Evolutionary conservation across 2,329 filamentous ascomycete species (phyloP), one percentile per base, ranked within the genome.

Genomic region (Colletotrichum noveboracense): DNA sequence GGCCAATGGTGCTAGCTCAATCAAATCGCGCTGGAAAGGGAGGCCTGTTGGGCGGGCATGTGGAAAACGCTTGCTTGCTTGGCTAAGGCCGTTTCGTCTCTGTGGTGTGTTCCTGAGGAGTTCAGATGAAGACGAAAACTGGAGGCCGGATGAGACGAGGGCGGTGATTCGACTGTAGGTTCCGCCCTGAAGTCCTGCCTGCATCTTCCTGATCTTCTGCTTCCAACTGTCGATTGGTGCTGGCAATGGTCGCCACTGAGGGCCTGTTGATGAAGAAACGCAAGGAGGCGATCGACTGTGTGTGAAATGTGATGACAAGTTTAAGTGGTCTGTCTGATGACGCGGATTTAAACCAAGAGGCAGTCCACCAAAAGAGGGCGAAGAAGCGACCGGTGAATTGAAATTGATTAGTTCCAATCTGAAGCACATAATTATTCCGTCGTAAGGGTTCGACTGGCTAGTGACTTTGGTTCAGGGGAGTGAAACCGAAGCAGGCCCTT

Each of bases 11-110:
- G 21, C 14, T 60, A n/a, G 24, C 62, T 67, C n/a, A 56, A 62
- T 28, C 18, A 30, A 52, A 28, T 28, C 28, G 68, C 38, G 62
- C 30, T 38, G 38, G 56, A 36, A n/a, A 18, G 60, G 56, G 60
- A 36, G 30, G 36, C 69, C 30, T 30, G 68, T 66, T 56, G 56
- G 72, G 56, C 43, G 73, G 48, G 28, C 56, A 62, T 75, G 70
- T 65, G 28, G 55, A 52, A 21, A 43, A 38, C 52, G 66, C 66
- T 60, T 52, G 64, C 58, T 73, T 34, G 70, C 73, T 65, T 73
- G 62, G 71, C 69, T 68, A 72, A 32, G 30, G 73, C 43, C 64
- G 74, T 75, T 75, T 75, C 74, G 74, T 65, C 64, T 72, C 38
- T 64, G 62, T 48, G 52, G 52, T 64, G 58, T 48, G 65, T 70